Base-by-base conservation (phyloP, 371 early-diverging fungal species). In the Mucor circinelloides region DNA sequence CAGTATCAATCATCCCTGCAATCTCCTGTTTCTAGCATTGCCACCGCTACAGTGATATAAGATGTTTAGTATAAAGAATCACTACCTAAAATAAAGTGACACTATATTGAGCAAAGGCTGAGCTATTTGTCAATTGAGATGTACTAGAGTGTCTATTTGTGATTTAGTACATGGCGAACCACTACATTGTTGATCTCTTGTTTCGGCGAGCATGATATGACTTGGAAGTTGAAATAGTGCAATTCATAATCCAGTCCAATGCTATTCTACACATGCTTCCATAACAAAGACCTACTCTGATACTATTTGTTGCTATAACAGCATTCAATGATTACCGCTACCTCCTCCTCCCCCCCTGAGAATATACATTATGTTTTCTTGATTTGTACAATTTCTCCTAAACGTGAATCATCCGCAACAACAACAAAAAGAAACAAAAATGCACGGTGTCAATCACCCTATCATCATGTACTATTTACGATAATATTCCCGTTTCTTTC, bases 331-430 rank as follows among this genome's bases (percentile, higher is more conserved):
- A 36, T 36, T 36, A 13, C 13, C 36, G 36, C 36, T 36, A 34
- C 31, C 31, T 13, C 36, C 36, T 13, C 36, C 36, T 36, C 31
- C 10, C 36, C 36, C 36, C 36, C 36, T 36, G 12, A 34, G 8
- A 34, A 46, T 6, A 50, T 23, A 25, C 12, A 50, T 23, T 19
- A 23, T 25, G 50, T 50, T 48, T 48, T 9, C 48, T 48, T 48
- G 48, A 48, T 48, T 48, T 48, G 50, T 50, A 50, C 23, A 50
- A 50, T 50, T 8, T 50, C 50, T 50, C 50, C 50, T 50, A 50
- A 50, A 50, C 13, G 23, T 10, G 8, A 8, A 50, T 50, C 50
- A 50, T 0, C 44, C n/a, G 19, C 23, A 19, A 36, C 36, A 36
- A 36, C n/a, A n/a, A 36, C 36, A 36, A 36, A 10, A 36, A 13